phyloP scores from a whole-genome alignment of 768 basidiomycete species.

The Boletus vinaceobasis region DNA sequence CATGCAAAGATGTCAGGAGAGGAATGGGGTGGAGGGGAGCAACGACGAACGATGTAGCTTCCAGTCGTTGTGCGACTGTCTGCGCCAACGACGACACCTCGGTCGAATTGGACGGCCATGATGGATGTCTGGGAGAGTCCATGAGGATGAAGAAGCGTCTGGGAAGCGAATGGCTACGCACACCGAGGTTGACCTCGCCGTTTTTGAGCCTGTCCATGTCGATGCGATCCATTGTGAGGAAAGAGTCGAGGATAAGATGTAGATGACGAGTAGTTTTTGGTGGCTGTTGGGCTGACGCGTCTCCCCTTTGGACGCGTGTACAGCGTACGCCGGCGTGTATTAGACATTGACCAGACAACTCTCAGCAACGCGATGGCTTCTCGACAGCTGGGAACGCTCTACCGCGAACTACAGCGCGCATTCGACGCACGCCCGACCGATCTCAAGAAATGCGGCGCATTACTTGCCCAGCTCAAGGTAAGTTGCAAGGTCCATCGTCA shows the following conservation, averaged over 20 bases:
- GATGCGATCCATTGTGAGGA: slow-evolving; percentile 53
- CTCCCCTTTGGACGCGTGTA: slow-evolving; percentile 36
- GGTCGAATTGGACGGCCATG: slow-evolving; percentile 97
- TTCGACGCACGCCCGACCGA: slow-evolving; percentile 67
- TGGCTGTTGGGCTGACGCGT: slow-evolving; percentile 51
- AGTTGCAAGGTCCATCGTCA: neutral
- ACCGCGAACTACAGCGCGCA: slow-evolving; percentile 62
- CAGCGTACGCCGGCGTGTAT: neutral
- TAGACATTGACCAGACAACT: neutral
- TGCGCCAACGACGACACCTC: slow-evolving; percentile 94
- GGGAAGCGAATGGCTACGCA: slow-evolving; percentile 40
- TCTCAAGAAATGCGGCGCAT: slow-evolving; percentile 58
- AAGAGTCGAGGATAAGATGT: slow-evolving; percentile 17
- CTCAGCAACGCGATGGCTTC: slow-evolving; percentile 41
- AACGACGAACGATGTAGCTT: slow-evolving; percentile 80
- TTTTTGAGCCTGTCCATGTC: slow-evolving; percentile 86
- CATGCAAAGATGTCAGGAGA: neutral
- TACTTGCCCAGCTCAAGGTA: slow-evolving; percentile 78
- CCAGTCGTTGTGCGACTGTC: slow-evolving; percentile 97
- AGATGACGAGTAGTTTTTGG: neutral
- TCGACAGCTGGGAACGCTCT: slow-evolving; percentile 53
- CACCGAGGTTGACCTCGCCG: slow-evolving; percentile 96
- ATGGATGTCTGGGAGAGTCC: slow-evolving; percentile 79
- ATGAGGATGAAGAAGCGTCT: neutral
- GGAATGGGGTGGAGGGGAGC: neutral